Conservation (phyloP, 2,329 filamentous ascomycete genomes). For the Botrytis fabae region DNA sequence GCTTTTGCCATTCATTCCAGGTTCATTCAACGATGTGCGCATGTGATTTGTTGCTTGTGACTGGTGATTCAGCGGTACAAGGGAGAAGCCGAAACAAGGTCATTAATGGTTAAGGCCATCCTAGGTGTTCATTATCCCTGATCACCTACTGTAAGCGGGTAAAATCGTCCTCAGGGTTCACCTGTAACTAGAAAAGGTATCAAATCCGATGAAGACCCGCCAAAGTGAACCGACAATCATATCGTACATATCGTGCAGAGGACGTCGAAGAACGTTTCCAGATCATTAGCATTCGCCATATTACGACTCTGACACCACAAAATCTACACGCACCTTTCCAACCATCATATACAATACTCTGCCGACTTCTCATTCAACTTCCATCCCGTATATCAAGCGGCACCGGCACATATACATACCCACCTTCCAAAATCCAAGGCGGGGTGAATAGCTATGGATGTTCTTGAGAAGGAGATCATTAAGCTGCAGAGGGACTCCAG, state of each 20-base stretch:
- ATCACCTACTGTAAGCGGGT: background rate
- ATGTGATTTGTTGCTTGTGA: background rate
- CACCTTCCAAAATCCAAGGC: slow-evolving; percentile 14
- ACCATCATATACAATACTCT: background rate
- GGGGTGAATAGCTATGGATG: slow-evolving; percentile 40
- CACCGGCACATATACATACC: background rate
- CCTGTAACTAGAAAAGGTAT: background rate
- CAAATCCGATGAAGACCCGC: slow-evolving; percentile 3
- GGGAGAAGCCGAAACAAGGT: background rate
- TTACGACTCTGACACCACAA: background rate
- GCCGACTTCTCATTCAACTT: no score
- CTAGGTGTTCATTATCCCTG: background rate
- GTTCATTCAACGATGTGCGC: background rate
- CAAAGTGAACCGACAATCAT: background rate
- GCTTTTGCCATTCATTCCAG: background rate
- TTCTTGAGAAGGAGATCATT: slow-evolving; percentile 38
- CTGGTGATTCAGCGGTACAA: background rate
- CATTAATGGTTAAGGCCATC: background rate
- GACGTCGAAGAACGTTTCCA: background rate
- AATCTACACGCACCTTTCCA: background rate
- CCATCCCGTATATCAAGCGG: background rate
- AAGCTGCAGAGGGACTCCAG: slow-evolving; percentile 39
- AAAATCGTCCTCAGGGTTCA: background rate
- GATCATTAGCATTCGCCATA: background rate
- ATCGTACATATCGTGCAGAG: background rate